A percentile compares a stretch with the other conserved stretches of the same genome.
Evolutionary conservation across 2,329 filamentous ascomycete species (phyloP).

Genomic region (Fusarium begoniae): DNA sequence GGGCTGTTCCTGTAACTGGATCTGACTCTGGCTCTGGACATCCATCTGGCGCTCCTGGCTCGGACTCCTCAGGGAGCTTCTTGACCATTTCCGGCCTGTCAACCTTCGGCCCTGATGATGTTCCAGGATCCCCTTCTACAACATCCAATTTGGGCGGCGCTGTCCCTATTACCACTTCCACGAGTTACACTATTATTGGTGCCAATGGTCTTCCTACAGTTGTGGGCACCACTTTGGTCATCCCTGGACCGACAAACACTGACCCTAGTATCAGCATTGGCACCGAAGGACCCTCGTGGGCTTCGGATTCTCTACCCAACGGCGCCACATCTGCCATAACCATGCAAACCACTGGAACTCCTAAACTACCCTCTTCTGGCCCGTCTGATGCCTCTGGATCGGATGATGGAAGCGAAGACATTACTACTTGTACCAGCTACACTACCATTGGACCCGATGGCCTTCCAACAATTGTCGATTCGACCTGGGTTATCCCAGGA

Average conservation of each 20-base stretch:
- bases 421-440: slow-evolving; percentile 40
- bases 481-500: slow-evolving; percentile 45
- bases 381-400: slow-evolving; percentile 9
- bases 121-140: background rate
- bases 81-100: slow-evolving; percentile 8
- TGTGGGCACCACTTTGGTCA: slow-evolving; percentile 46
- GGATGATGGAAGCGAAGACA: slow-evolving; percentile 4
- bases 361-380: slow-evolving; percentile 2
- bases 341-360: slow-evolving; percentile 8
- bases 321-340: slow-evolving; percentile 16
- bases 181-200: slow-evolving; percentile 43
- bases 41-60: slow-evolving; percentile 1
- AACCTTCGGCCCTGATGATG: slow-evolving; percentile 5
- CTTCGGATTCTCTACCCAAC: slow-evolving; percentile 29
- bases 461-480: slow-evolving; percentile 44
- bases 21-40: slow-evolving; percentile 5
- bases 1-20: slow-evolving; percentile 19
- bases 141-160: background rate
- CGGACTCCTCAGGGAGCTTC: slow-evolving; percentile 6
- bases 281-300: slow-evolving; percentile 13
- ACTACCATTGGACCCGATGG: slow-evolving; percentile 37
- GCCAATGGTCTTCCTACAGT: slow-evolving; percentile 41
- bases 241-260: slow-evolving; percentile 39
- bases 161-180: slow-evolving; percentile 39
- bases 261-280: slow-evolving; percentile 19